Percentiles rank a stretch among this genome's conserved stretches.
Evolutionary conservation across 2,329 filamentous ascomycete species (phyloP).

Genomic region (Cytospora mali): DNA sequence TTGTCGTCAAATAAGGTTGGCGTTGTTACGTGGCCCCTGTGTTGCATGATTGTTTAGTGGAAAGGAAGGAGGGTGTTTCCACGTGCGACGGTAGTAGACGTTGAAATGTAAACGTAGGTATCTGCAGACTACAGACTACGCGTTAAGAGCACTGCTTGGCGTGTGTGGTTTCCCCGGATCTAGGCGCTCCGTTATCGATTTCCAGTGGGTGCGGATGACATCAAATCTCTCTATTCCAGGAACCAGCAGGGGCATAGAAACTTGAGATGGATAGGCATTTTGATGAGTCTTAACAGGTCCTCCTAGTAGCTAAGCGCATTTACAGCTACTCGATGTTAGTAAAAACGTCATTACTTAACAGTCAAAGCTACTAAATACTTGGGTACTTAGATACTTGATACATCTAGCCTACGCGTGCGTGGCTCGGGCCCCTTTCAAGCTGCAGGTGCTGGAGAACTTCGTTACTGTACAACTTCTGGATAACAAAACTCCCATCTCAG

Average conservation of each 20-base stretch:
- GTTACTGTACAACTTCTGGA: background rate
- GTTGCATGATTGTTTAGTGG: slow-evolving; percentile 4
- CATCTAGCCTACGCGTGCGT: background rate
- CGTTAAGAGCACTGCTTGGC: background rate
- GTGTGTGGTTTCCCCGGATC: background rate
- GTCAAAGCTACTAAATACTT: no score
- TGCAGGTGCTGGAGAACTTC: slow-evolving; percentile 10
- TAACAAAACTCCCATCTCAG: background rate
- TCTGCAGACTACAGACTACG: no score
- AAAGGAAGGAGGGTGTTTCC: no score
- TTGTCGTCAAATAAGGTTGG: background rate
- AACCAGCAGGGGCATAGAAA: background rate
- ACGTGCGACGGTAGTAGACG: no score
- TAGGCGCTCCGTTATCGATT: background rate
- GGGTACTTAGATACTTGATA: background rate
- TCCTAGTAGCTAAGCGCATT: background rate
- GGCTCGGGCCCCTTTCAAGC: slow-evolving; percentile 22
- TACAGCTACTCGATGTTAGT: background rate
- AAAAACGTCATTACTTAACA: background rate
- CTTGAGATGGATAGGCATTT: background rate
- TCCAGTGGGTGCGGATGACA: background rate
- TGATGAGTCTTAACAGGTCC: background rate
- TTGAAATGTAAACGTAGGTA: no score
- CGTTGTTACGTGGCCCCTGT: background rate
- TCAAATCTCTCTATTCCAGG: background rate